These are phyloP conservation scores for Calonectria multiphialidica DNA, from an alignment of 2,329 filamentous ascomycete species.

Conservation along the genomic window DNA sequence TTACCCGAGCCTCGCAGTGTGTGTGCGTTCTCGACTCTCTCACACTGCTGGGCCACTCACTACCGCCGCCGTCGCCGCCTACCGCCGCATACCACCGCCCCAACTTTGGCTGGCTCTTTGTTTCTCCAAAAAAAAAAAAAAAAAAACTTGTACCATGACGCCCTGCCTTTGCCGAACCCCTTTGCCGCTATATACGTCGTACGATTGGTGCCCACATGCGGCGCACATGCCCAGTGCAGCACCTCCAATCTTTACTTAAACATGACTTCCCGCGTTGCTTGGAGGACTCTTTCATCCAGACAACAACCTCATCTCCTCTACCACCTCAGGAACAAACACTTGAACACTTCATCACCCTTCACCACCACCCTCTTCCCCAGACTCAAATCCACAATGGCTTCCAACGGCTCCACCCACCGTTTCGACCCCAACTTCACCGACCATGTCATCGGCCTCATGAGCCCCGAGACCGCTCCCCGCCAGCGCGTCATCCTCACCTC, in stretches of 20 bases:
- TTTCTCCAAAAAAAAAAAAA: slow-evolving; percentile 13
- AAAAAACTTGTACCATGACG: not conserved
- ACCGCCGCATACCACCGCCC: too few relatives aligned
- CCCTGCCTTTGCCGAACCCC: slow-evolving; percentile 26
- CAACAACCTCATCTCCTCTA: not conserved
- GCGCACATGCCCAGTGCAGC: not conserved
- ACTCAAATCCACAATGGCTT: slow-evolving; percentile 8
- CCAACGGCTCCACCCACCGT: slow-evolving; percentile 16
- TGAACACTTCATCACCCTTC: not conserved
- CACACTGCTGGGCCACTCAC: too few relatives aligned
- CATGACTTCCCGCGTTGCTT: not conserved
- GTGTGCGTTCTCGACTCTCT: too few relatives aligned
- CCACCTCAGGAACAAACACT: not conserved
- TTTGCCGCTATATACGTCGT: slow-evolving; percentile 27
- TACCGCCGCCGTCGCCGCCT: too few relatives aligned
- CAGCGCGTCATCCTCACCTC: slow-evolving; percentile 72
- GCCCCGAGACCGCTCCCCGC: slow-evolving; percentile 75
- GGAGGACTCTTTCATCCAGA: not conserved
- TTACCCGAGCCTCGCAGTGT: slow-evolving; percentile 22
- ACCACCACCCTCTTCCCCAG: not conserved
- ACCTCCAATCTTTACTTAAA: not conserved
- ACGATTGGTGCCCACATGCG: slow-evolving; percentile 24
- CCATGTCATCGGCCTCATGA: slow-evolving; percentile 79
- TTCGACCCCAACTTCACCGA: slow-evolving; percentile 85
- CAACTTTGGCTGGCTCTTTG: not conserved